phyloP scores from a whole-genome alignment of 2,329 filamentous ascomycete genomes.

The Zalaria sp. region DNA sequence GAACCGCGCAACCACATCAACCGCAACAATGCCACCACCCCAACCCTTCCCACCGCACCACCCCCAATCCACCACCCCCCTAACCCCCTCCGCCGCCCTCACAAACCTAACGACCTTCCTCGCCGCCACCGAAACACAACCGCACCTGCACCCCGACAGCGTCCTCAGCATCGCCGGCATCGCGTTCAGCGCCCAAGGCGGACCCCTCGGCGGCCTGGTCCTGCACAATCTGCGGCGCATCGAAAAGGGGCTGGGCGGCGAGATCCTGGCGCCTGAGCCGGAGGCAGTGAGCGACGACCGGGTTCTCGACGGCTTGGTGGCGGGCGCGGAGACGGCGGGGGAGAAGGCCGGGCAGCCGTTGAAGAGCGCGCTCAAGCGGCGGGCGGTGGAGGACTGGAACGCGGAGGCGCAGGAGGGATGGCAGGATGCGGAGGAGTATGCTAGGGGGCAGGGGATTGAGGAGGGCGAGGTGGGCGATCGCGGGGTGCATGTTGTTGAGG shows the following conservation, averaged over 20 bases:
- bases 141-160: constrained; percentile 36
- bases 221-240: constrained; percentile 40
- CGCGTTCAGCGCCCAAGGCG: constrained; percentile 26
- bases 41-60: constrained; percentile 20
- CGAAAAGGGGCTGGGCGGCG: constrained; percentile 36
- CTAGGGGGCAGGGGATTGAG: constrained; percentile 22
- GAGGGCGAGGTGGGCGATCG: constrained; percentile 26
- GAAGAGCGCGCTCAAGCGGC: constrained; percentile 5
- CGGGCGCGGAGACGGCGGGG: constrained; percentile 3
- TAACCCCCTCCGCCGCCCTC: constrained; percentile 21
- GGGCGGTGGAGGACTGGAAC: constrained; percentile 5
- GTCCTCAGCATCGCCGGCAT: constrained; percentile 28
- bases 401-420: constrained; percentile 13
- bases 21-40: constrained; percentile 6
- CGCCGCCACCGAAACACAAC: constrained; percentile 20
- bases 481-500: constrained; percentile 4
- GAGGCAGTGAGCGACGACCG: constrained; percentile 5
- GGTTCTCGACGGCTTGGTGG: constrained; percentile 5
- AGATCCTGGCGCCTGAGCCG: constrained; percentile 30
- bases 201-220: constrained; percentile 30
- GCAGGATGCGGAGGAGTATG: constrained; percentile 30
- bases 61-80: constrained; percentile 17
- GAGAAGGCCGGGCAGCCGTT: constrained; percentile 3
- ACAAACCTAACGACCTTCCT: constrained; percentile 26
- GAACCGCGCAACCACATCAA: no score